Conservation (phyloP, 2,329 filamentous ascomycete species). For the Exophiala bonariae region DNA sequence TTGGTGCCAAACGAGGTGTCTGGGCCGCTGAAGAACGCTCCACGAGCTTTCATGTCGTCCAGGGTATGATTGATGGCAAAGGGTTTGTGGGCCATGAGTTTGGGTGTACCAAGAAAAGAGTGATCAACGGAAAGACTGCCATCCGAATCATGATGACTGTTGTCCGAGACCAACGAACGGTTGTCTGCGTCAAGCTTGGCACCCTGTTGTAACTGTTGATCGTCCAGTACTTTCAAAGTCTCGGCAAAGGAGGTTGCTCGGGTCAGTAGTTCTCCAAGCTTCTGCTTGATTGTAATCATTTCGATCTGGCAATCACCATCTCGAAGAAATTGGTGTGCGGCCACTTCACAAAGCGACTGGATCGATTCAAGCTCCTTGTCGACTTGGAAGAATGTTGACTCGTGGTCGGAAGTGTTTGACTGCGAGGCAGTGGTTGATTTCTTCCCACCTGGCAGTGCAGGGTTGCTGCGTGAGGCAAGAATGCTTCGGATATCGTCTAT, state of each 20-base stretch:
- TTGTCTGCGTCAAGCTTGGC: constrained; percentile 18
- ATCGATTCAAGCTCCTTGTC: constrained; percentile 79
- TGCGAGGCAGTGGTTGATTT: background rate
- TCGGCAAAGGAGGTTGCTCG: constrained; percentile 62
- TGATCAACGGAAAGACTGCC: constrained; percentile 13
- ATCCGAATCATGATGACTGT: constrained; percentile 8
- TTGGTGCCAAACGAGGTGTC: constrained; percentile 1
- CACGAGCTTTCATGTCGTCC: constrained; percentile 14
- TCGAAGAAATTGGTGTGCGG: constrained; percentile 85
- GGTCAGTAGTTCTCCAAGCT: constrained; percentile 64
- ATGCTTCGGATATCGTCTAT: constrained; percentile 14
- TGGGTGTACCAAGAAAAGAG: constrained; percentile 12
- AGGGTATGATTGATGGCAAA: constrained; percentile 10
- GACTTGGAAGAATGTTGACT: constrained; percentile 68
- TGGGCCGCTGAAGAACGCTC: constrained; percentile 12
- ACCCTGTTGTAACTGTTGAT: constrained; percentile 23
- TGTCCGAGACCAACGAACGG: constrained; percentile 10
- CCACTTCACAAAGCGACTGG: constrained; percentile 79
- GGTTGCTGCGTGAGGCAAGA: constrained; percentile 11
- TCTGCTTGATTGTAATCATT: constrained; percentile 66
- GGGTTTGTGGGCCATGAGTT: constrained; percentile 4
- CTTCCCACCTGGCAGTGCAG: constrained; percentile 11
- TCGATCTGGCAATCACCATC: constrained; percentile 82
- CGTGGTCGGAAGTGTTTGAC: constrained; percentile 37
- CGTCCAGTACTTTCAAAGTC: constrained; percentile 55